Evolutionary conservation across 345 rosid genomes (phyloP).

Genomic region (Garcia nutans): DNA sequence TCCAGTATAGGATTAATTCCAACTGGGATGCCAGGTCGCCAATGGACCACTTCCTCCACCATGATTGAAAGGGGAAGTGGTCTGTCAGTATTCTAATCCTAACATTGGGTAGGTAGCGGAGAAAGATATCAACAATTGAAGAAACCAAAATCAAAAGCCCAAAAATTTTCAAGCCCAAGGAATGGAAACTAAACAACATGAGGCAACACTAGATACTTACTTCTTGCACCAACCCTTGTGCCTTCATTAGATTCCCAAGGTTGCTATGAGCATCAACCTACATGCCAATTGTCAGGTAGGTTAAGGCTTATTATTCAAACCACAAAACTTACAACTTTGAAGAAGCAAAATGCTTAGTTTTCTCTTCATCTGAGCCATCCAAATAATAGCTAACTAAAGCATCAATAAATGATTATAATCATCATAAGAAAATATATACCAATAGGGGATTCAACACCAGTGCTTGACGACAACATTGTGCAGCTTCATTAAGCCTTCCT

Average conservation of each 20-base stretch:
- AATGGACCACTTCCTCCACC: constrained; percentile 18
- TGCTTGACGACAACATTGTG: constrained; percentile 96
- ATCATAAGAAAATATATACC: constrained; percentile 40
- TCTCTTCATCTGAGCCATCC: background rate
- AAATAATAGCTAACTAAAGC: background rate
- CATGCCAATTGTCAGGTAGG: constrained; percentile 17
- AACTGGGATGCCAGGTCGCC: constrained; percentile 8
- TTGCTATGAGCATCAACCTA: constrained; percentile 98
- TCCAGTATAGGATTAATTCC: constrained; percentile 20
- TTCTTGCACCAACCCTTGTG: constrained; percentile 90
- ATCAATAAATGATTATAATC: constrained; percentile 1
- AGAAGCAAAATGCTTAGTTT: constrained; percentile 2
- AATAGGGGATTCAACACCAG: constrained; percentile 80
- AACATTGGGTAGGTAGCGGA: constrained; percentile 11
- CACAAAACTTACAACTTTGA: background rate
- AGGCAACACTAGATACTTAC: constrained; percentile 51
- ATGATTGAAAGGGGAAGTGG: constrained; percentile 10
- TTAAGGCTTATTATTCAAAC: constrained; percentile 10
- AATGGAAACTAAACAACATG: constrained; percentile 5
- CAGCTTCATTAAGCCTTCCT: constrained; percentile 93
- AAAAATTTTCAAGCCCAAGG: background rate
- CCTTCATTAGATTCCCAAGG: constrained; percentile 91
- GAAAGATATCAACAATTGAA: constrained; percentile 4
- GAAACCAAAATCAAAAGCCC: constrained; percentile 18
- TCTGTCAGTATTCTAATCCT: constrained; percentile 7